Conservation (phyloP, 78 protist species). For the Emiliania huxleyi region DNA sequence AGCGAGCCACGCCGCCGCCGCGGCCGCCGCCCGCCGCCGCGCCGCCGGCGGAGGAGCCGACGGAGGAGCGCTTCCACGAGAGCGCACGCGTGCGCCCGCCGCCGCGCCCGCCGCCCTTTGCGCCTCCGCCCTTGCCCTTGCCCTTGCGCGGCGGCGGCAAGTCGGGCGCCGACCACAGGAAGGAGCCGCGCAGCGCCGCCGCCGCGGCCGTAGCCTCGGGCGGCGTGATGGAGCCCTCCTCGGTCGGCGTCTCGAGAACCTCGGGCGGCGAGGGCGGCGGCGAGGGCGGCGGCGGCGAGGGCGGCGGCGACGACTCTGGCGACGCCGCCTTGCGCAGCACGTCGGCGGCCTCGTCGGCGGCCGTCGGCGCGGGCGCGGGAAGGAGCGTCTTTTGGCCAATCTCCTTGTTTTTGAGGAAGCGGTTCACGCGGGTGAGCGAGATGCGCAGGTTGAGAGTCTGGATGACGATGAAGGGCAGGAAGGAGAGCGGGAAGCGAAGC, state of each 20-base stretch:
- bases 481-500: not conserved
- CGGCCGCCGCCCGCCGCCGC: not conserved
- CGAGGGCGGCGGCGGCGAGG: too few relatives aligned
- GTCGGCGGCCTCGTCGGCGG: not conserved
- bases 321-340: too few relatives aligned
- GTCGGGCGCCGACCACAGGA: not conserved
- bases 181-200: not conserved
- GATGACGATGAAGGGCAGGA: not conserved
- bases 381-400: not conserved
- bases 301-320: not conserved
- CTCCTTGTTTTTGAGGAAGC: not conserved
- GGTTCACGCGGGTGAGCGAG: not conserved
- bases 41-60: not conserved
- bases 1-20: not conserved
- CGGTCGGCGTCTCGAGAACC: too few relatives aligned
- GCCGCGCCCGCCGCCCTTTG: not conserved
- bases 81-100: not conserved
- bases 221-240: too few relatives aligned
- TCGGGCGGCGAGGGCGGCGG: too few relatives aligned
- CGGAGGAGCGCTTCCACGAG: not conserved
- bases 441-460: not conserved
- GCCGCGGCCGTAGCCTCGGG: too few relatives aligned
- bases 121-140: constrained; percentile 9
- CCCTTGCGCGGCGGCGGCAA: not conserved
- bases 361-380: not conserved